Evolutionary conservation across 257 asterid species (phyloP), one percentile per base, ranked within the genome.

Genomic region (Forsythia suspensa): DNA sequence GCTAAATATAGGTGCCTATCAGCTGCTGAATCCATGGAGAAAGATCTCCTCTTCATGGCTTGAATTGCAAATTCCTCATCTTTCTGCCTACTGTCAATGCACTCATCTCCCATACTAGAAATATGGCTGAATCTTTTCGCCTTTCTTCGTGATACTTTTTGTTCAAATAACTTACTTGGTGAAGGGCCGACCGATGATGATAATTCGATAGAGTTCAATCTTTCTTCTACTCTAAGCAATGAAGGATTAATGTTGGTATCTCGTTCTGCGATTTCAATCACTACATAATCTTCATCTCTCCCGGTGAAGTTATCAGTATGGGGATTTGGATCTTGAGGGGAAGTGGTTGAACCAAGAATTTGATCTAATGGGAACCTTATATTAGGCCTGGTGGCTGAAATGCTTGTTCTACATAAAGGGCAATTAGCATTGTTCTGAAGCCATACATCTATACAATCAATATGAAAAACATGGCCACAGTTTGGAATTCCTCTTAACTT

Each of bases 381-480:
- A 0, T 73, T 80, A 11, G 81, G 80, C 43, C 80, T 71, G 34
- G 83, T 65, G 7, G 84, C 74, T 4, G 97, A 87, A 20, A 95
- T 79, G 84, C 92, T 90, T 10, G 79, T 85, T 42, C 98, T 74
- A 34, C 99, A 93, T 10, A 95, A 92, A 0, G 99, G 99, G 77
- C 99, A 95, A 57, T 91, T 95, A 13, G 97, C 94, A 73, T 90
- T 95, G 86, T 86, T 90, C 69, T 91, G 98, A 38, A 95, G 97
- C 99, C 98, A 95, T 13, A 95, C 87, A 71, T 93, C 99, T 9
- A 93, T 95, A 52, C 99, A 95, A 76, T 95, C 99, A 0, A 93
- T 87, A 79, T 95, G 98, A 29, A 95, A 95, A 5, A 88, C 71
- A 46, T 95, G 99, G 43, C 78, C 84, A 40, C 99, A 91, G 7